Base-by-base conservation (phyloP, 2,329 filamentous ascomycete genomes). In the Trichophyton simii region DNA sequence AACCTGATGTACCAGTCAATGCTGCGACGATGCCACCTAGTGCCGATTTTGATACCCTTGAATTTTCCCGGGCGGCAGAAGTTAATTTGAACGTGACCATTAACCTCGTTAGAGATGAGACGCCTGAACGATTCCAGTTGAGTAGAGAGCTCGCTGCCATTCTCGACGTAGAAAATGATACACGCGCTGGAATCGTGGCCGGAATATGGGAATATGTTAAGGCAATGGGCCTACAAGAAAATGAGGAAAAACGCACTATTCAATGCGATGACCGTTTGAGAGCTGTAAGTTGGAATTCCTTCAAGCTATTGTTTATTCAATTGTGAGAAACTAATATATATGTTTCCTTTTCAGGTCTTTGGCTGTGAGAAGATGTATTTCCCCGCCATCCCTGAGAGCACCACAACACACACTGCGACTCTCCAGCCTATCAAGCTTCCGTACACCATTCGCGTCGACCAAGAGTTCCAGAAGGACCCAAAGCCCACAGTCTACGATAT, bases 171-270 rank as follows among this genome's bases (percentile, higher is more conserved):
- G 81, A 85, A 57, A 90, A 95, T 73, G 92, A 90, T 58, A 92
- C 94, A 31, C 86, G 91, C 34, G 87, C 90, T 44, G 91, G 94
- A 64, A 87, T 91, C 5, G 85, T 96, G 31, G 89, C 95, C 80
- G 91, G 88, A 13, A 82, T 99, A 36, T 99, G 91, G 90, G 91
- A 96, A 71, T 99, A 99, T 69, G 88, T 96, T 66, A 87, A 89
- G 67, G 81, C 88, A 20, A 88, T 89, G 79, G 86, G 87, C 18
- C 78, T 99, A 55, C 90, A 95, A 72, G 92, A 96, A 71, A 91
- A 96, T 66, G 92, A 97, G 63, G 94, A 99, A 72, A 94, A 94
- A 78, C 84, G 94, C 64, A 88, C 88, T 63, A 92, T 99, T 68
- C 87, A 89, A 44, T 97, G 94, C 70, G 92, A 99, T 70, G 87